phyloP scores from a whole-genome alignment of 305 asterid genomes.

The Fraxinus ornus region DNA sequence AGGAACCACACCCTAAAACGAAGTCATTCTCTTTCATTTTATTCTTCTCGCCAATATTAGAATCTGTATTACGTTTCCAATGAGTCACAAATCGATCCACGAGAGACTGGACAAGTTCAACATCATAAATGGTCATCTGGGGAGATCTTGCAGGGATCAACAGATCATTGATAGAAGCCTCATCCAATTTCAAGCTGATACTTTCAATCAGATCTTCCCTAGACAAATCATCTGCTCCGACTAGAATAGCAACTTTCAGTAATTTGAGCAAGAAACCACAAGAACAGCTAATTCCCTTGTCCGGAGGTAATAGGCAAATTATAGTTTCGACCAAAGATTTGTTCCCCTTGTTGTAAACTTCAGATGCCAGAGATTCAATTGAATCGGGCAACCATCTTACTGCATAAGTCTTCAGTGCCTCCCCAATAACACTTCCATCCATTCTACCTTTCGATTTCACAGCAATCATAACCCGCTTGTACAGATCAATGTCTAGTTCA shows the following conservation, averaged over 20 bases:
- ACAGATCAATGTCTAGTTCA: constrained; percentile 73
- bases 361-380: constrained; percentile 65
- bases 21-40: constrained; percentile 38
- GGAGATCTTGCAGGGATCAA: constrained; percentile 74
- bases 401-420: constrained; percentile 76
- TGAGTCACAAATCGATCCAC: constrained; percentile 52
- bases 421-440: constrained; percentile 66
- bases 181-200: constrained; percentile 64
- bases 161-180: constrained; percentile 67
- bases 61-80: constrained; percentile 33
- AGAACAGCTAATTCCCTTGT: constrained; percentile 57
- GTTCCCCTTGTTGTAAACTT: constrained; percentile 54
- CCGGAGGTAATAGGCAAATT: constrained; percentile 74
- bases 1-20: constrained; percentile 59
- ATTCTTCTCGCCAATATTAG: constrained; percentile 32
- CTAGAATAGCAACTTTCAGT: constrained; percentile 70
- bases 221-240: constrained; percentile 62
- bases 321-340: constrained; percentile 74
- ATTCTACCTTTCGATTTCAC: constrained; percentile 81
- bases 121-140: constrained; percentile 57
- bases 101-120: constrained; percentile 62
- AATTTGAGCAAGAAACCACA: constrained; percentile 74
- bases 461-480: constrained; percentile 72
- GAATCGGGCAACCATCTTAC: constrained; percentile 87
- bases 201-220: constrained; percentile 57